phyloP scores from a whole-genome alignment of 2,329 filamentous ascomycete species.

The Claviceps fusiformis region DNA sequence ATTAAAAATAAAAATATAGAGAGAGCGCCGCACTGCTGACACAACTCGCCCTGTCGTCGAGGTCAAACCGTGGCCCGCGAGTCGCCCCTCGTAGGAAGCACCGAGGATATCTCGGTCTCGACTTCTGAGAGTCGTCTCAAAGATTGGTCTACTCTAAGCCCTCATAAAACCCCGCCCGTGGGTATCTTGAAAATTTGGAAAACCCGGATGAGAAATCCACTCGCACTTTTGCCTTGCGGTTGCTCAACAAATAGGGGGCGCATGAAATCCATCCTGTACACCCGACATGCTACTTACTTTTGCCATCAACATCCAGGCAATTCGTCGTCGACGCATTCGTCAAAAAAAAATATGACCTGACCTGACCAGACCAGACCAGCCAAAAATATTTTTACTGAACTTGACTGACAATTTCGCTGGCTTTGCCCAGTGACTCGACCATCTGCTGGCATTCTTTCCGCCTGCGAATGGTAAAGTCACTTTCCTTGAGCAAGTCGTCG shows the following conservation, averaged over 20 bases:
- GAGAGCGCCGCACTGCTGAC: no score
- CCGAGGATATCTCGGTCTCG: neutral
- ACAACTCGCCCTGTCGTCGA: no score
- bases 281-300: neutral
- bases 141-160: constrained; percentile 23
- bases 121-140: constrained; percentile 8
- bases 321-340: neutral
- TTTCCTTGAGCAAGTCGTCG: constrained; percentile 93
- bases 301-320: neutral
- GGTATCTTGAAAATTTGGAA: constrained; percentile 19
- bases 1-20: no score
- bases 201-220: neutral
- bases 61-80: neutral
- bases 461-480: constrained; percentile 86
- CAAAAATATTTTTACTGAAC: constrained; percentile 36
- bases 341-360: neutral
- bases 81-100: neutral
- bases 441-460: constrained; percentile 98
- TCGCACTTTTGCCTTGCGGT: neutral
- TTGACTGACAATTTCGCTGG: constrained; percentile 89
- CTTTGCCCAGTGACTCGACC: constrained; percentile 83
- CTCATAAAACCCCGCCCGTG: constrained; percentile 16
- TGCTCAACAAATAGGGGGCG: neutral
- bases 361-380: neutral
- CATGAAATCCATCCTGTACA: neutral